Conservation (phyloP, 2,329 filamentous ascomycete species). For the Lachnellula occidentalis region DNA sequence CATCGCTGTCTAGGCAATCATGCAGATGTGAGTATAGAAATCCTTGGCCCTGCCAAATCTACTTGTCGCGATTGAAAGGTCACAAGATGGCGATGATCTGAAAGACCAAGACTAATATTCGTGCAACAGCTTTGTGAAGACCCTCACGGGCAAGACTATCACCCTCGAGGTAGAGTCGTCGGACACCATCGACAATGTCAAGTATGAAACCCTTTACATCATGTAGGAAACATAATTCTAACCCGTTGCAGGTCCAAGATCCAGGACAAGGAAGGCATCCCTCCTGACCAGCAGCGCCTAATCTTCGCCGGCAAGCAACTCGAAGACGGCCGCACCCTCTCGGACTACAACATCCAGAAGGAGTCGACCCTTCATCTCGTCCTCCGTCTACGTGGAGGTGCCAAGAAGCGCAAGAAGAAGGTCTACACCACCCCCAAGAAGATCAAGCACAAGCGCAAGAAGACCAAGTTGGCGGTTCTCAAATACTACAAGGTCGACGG, state of each 20-base stretch:
- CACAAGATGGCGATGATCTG: no score
- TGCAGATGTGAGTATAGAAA: slow-evolving; percentile 58
- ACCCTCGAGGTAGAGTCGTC: slow-evolving; percentile 99
- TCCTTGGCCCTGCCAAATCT: no score
- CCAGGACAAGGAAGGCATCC: slow-evolving; percentile 99
- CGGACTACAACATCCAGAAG: slow-evolving; percentile 99
- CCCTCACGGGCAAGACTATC: slow-evolving; percentile 99
- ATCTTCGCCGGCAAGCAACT: slow-evolving; percentile 99
- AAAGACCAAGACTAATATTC: no score
- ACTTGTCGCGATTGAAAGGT: no score
- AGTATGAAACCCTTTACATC: slow-evolving; percentile 37
- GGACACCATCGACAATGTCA: slow-evolving; percentile 99
- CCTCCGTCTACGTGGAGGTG: slow-evolving; percentile 95
- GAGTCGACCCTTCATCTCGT: slow-evolving; percentile 98
- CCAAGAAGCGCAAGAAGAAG: slow-evolving; percentile 99
- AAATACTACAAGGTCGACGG: slow-evolving; percentile 99
- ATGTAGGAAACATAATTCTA: no score
- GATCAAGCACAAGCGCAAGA: slow-evolving; percentile 99
- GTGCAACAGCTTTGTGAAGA: slow-evolving; percentile 37
- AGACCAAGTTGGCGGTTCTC: slow-evolving; percentile 99
- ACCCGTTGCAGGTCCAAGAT: slow-evolving; percentile 59
- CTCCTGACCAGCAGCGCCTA: slow-evolving; percentile 97
- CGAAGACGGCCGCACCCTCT: slow-evolving; percentile 97
- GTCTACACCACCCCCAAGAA: slow-evolving; percentile 99
- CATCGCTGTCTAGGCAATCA: slow-evolving; percentile 37